Evolutionary conservation across 2,329 filamentous ascomycete species (phyloP), one percentile per base, ranked within the genome.

Genomic region (Hypoxylon sp.): DNA sequence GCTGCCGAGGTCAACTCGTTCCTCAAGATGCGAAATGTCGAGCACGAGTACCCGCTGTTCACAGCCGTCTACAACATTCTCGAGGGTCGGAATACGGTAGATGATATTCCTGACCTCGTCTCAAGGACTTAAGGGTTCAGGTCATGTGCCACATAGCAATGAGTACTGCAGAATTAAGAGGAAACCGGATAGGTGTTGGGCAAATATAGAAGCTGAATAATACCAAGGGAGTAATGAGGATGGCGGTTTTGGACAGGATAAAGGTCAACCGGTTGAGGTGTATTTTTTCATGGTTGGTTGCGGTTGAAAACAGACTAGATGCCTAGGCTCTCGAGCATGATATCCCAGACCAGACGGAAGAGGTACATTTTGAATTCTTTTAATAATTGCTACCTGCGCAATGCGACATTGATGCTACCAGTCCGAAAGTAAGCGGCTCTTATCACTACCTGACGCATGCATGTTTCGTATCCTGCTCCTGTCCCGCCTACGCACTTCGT

Each of bases 1-100:
- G 92, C 94, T 6, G 83, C 87, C 58, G 94, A 99, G 71, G 92
- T 99, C 30, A 90, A 96, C 75, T 85, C 80, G 38, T 97, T 97
- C 73, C 74, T 99, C 67, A 90, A 88, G 76, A 83, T 84, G 38
- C 81, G 89, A 60, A 89, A 88, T 1, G 75, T 87, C 59, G 91
- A 95, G 74, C 77, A 83, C 21, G 88, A 96, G 41, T 99, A 96
- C 70, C 94, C 94, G 13, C 77, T 99, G 4, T 95, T 99, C 70
- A 97, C 91, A 6, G 90, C 91, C 1, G 92, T 97, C 40, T 86
- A 90, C 57, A 84, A 85, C 60, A 92, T 96, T 63, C 74, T 96
- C 34, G 81, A 90, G 63, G 90, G 90, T 55, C 85, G 83, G 60
- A 84, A 86, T 63, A 84, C 85, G 60, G 88, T 92, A 12, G 84